Evolutionary conservation across 2,329 filamentous ascomycete species (phyloP), one percentile per base, ranked within the genome.

Genomic region (Penicillium psychrosexuale): DNA sequence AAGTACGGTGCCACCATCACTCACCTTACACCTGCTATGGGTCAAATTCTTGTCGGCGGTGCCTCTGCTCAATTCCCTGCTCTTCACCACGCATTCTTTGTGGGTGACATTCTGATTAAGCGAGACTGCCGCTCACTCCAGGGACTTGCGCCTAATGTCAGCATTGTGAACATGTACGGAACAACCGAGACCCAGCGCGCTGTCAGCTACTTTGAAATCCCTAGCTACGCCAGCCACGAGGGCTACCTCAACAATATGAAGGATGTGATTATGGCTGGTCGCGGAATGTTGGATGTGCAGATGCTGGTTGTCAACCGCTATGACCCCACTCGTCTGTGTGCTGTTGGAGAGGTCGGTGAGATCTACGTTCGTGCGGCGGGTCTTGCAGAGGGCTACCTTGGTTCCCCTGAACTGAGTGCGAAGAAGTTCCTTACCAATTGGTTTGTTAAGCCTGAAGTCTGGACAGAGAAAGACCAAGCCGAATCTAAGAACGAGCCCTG

Each of bases 21-120:
- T 12, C 94, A 97, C 73, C 77, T 97, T 37, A 99, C 94, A 1
- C 94, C 94, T 9, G 94, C 94, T 54, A 97, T 97, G 92, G 92
- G 92, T 52, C 90, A 97, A 65, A 94, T 97, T 58, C 78, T 97
- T 2, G 87, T 93, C n/a, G 92, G 91, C 40, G 90, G 89, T 62
- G 89, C 91, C 24, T 86, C 78, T 3, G 86, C 90, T 0, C 74
- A 89, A 61, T 95, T 97, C 66, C 88, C 90, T 1, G 80, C 82
- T 12, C 79, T 97, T n/a, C 81, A 87, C 55, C 80, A 85, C 54
- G 91, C 87, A 17, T 93, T 97, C 79, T 97, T 93, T 59, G 93
- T 97, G 1, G 94, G 94, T 31, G 93, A 97, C 68, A 80, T 97
- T 33, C 74, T 97, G 45, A 95, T 91, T 59, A 96, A 86, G 69